Conservation (phyloP, 768 basidiomycete species). For the Dendrothele bispora region DNA sequence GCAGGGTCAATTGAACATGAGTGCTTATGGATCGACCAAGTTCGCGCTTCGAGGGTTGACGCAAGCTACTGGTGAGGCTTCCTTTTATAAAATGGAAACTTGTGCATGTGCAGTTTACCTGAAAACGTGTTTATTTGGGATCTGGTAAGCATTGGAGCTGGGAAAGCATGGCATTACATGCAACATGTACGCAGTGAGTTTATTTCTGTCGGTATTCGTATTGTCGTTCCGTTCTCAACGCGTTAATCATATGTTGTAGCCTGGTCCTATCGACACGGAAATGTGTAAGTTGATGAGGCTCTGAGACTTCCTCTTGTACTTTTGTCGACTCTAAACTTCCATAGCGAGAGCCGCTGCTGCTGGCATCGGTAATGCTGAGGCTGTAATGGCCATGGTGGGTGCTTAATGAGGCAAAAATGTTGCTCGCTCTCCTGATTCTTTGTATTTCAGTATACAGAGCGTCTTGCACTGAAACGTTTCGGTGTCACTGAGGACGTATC, state of each 20-base stretch:
- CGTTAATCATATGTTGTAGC: background rate
- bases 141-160: slow-evolving; percentile 8
- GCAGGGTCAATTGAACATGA: slow-evolving; percentile 15
- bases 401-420: background rate
- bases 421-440: background rate
- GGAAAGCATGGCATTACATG: slow-evolving; percentile 15
- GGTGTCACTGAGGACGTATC: slow-evolving; percentile 25
- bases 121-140: too few relatives aligned
- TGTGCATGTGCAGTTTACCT: too few relatives aligned
- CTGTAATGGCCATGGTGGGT: background rate
- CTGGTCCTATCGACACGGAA: slow-evolving; percentile 10
- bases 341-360: slow-evolving; percentile 1
- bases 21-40: slow-evolving; percentile 31
- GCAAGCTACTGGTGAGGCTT: slow-evolving; percentile 20
- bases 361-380: background rate
- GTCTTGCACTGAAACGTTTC: slow-evolving; percentile 16
- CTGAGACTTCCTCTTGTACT: background rate
- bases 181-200: slow-evolving; percentile 15
- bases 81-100: background rate
- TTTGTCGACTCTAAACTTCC: background rate
- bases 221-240: background rate
- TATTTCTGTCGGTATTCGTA: background rate
- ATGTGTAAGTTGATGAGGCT: slow-evolving; percentile 12
- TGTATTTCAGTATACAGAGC: slow-evolving; percentile 10
- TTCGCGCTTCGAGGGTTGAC: slow-evolving; percentile 39